Evolutionary conservation across 495 filamentous ascomycete species (phyloP), one percentile per base, ranked within the genome.

Genomic region (Penicillium waksmanii): DNA sequence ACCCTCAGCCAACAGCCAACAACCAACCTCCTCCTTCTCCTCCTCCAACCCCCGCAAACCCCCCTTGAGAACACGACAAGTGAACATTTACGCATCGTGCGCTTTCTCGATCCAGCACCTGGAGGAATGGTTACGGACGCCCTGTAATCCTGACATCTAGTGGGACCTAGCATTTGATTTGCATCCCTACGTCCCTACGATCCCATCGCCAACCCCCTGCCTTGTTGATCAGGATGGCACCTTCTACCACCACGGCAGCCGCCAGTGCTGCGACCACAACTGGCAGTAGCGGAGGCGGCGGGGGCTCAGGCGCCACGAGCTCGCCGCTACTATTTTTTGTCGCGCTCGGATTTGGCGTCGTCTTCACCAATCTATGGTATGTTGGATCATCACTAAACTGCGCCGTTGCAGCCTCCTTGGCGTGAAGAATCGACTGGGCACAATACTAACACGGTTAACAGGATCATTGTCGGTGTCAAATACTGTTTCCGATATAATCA

Each of bases 391-490:
- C 42, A 17, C 13, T 19, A 21, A 10, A 19, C 17, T 18, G 8
- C 17, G 8, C 42, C n/a, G 4, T 44, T 44, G 4, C 42, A 3
- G 17, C n/a, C 4, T 8, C 15, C 42, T 44, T 13, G 3, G 27
- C 13, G 34, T 13, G 10, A 10, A 36, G 10, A 36, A 9, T 10
- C 34, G 34, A 36, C 34, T 36, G 10, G 5, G 2, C 3, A 1
- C 13, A 36, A 36, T 36, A 55, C 52, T 65, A 51, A 66, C 40
- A 12, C 36, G 8, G n/a, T 36, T 43, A 44, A 19, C 66, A 98
- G 95, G 95, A 98, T 98, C 71, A 98, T 98, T 67, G 95, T 98
- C 63, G 95, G 95, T 40, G 95, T 98, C 51, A 98, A 98, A 75
- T 98, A 98, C 75, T 98, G 95, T 76, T 98, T 98, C 73, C 84